phyloP scores from a whole-genome alignment of 306 rosid genomes.

The Cajanus cajan region DNA sequence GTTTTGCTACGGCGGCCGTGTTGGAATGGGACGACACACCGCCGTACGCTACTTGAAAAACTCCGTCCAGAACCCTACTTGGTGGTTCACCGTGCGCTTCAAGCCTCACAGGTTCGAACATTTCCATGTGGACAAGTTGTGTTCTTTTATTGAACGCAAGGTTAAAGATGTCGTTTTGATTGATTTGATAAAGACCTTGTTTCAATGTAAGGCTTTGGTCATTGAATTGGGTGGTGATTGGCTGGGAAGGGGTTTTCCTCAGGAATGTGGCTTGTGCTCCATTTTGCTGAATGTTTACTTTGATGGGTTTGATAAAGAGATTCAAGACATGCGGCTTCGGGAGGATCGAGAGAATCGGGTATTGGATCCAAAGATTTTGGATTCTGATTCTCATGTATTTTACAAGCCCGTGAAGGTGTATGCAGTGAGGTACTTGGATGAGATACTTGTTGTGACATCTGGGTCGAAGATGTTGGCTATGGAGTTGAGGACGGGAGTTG shows the following conservation, averaged over 20 bases:
- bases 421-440: conserved; percentile 87
- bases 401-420: conserved; percentile 80
- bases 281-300: conserved; percentile 72
- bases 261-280: conserved; percentile 69
- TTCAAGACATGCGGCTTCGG: conserved; percentile 63
- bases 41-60: conserved; percentile 37
- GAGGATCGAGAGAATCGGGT: conserved; percentile 51
- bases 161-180: conserved; percentile 18
- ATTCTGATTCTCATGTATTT: conserved; percentile 39
- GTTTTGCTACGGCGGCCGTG: conserved; percentile 38
- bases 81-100: conserved; percentile 42
- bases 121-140: conserved; percentile 31
- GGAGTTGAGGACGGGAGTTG: conserved; percentile 62
- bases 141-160: conserved; percentile 27
- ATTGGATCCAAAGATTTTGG: conserved; percentile 35
- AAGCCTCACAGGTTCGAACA: conserved; percentile 19
- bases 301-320: conserved; percentile 71
- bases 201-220: conserved; percentile 31
- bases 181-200: conserved; percentile 33
- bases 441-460: conserved; percentile 65
- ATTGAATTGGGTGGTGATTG: conserved; percentile 53
- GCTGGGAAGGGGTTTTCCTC: conserved; percentile 80
- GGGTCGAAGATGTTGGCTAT: conserved; percentile 62
- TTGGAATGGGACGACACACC: conserved; percentile 40
- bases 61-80: conserved; percentile 29